Conservation (phyloP, 2,329 filamentous ascomycete genomes). For the Mariannaea sp. region DNA sequence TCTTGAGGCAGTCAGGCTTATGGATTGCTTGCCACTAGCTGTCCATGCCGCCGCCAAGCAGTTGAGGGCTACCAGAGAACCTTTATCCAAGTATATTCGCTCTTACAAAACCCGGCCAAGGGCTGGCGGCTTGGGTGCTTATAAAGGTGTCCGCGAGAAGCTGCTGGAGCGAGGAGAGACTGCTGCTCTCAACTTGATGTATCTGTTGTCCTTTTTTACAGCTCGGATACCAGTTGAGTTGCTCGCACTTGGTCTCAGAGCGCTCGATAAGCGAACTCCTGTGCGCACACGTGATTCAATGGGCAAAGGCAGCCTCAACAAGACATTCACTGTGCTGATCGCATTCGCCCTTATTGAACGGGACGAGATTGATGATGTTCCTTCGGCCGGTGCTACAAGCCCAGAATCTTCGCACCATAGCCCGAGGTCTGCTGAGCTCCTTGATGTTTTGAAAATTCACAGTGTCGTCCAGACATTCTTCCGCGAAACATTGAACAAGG, state of each 20-base stretch:
- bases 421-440: conserved; percentile 18
- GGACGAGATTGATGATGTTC: conserved; percentile 32
- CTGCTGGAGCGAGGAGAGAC: conserved; percentile 32
- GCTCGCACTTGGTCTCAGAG: conserved; percentile 31
- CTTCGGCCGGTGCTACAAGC: conserved; percentile 20
- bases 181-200: conserved; percentile 33
- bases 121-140: conserved; percentile 28
- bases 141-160: conserved; percentile 32
- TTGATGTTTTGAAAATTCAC: conserved; percentile 34
- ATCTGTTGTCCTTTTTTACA: conserved; percentile 33
- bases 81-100: conserved; percentile 33
- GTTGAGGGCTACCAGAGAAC: conserved; percentile 29
- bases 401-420: conserved; percentile 17
- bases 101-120: conserved; percentile 30
- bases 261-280: conserved; percentile 32
- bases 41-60: conserved; percentile 31
- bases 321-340: conserved; percentile 34
- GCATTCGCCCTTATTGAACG: conserved; percentile 35
- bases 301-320: conserved; percentile 33
- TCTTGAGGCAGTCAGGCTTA: conserved; percentile 25
- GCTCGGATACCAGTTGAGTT: conserved; percentile 33
- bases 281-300: conserved; percentile 26
- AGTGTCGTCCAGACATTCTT: conserved; percentile 34
- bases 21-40: conserved; percentile 30
- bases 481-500: conserved; percentile 26